Evolutionary conservation across 345 rosid species (phyloP).

Genomic region (Carallia brachiata): DNA sequence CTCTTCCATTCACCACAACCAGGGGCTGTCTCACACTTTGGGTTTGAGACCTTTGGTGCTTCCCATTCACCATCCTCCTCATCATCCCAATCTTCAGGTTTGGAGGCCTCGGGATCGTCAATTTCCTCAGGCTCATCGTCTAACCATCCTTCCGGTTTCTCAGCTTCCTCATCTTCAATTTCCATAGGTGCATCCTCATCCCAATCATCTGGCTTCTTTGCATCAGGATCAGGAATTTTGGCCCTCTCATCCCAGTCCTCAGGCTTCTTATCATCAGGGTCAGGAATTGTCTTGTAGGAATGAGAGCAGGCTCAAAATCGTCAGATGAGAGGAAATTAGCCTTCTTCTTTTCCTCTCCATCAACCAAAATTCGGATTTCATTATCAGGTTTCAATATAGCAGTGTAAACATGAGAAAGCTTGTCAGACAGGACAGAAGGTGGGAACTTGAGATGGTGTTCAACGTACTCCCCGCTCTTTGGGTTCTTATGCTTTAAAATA

Average conservation of each 20-base stretch:
- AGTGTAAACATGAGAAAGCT: constrained; percentile 78
- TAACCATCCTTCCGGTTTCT: constrained; percentile 88
- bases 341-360: constrained; percentile 82
- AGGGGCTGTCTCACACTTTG: constrained; percentile 67
- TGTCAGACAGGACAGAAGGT: constrained; percentile 75
- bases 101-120: constrained; percentile 81
- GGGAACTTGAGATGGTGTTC: constrained; percentile 85
- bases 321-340: constrained; percentile 63
- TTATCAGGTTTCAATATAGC: constrained; percentile 73
- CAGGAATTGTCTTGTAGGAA: constrained; percentile 82
- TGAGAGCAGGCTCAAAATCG: constrained; percentile 77
- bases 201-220: constrained; percentile 85
- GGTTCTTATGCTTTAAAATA: constrained; percentile 84
- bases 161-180: constrained; percentile 75
- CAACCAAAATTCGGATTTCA: constrained; percentile 60
- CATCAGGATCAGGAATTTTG: constrained; percentile 69
- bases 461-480: constrained; percentile 73
- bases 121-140: constrained; percentile 90
- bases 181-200: constrained; percentile 95
- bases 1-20: constrained; percentile 93
- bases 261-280: constrained; percentile 85
- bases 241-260: constrained; percentile 90
- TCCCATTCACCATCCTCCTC: constrained; percentile 97
- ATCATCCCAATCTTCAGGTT: constrained; percentile 94
- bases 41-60: constrained; percentile 80